phyloP scores from a whole-genome alignment of 345 rosid genomes.

The Lumnitzera littorea region DNA sequence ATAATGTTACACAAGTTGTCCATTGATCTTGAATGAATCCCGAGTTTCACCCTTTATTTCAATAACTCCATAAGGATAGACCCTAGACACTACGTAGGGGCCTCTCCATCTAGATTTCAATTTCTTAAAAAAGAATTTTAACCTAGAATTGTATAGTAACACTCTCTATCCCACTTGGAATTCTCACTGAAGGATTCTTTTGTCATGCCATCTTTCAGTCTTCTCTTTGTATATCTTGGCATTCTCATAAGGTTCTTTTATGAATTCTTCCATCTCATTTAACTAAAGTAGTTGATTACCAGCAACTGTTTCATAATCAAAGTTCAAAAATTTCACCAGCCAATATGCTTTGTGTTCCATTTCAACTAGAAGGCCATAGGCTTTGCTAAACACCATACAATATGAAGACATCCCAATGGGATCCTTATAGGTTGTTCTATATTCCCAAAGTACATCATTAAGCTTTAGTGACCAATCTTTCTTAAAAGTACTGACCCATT shows the following conservation, averaged over 20 bases:
- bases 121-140: conserved; percentile 2
- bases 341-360: conserved; percentile 9
- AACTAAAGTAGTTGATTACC: background rate
- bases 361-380: conserved; percentile 1
- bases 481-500: background rate
- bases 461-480: conserved; percentile 3
- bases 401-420: conserved; percentile 2
- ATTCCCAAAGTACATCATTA: conserved; percentile 2
- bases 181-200: background rate
- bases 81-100: background rate
- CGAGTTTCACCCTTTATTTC: background rate
- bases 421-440: background rate
- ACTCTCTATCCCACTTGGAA: background rate
- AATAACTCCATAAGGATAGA: background rate
- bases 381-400: conserved; percentile 5
- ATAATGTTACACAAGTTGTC: too few relatives aligned
- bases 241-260: background rate
- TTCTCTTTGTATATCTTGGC: conserved; percentile 6
- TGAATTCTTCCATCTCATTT: background rate
- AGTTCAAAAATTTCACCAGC: background rate
- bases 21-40: too few relatives aligned
- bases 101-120: conserved; percentile 4
- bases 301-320: background rate
- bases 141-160: conserved; percentile 1
- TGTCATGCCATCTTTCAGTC: conserved; percentile 6